Evolutionary conservation across 1,284 basidiomycete genomes (phyloP), one percentile per base, ranked within the genome.

Genomic region (Cystobasidiaceae sp.): DNA sequence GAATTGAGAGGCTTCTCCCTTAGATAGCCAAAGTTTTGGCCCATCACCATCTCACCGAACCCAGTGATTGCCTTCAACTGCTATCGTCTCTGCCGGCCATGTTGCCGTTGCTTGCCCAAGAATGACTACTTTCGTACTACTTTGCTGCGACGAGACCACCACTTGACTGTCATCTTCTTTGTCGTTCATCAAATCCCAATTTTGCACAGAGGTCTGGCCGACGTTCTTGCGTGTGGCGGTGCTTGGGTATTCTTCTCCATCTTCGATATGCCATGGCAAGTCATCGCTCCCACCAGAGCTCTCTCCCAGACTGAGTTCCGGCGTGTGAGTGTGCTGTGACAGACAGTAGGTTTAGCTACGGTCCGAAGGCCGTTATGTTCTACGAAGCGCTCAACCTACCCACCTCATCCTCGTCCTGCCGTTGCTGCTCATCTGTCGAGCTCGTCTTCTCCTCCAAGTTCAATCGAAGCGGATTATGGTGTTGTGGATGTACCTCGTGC

Each of bases 231-330:
- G 37, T 8, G 28, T 39, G 19, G 41, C 30, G 15, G 49, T 51
- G 1, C 5, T 51, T 15, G 48, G 28, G 34, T 9, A 9, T 19
- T 19, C 17, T 17, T 30, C 6, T 43, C 54, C 21, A 8, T 23
- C 54, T 56, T 23, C 3, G n/a, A 2, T 17, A 13, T 25, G n/a
- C 15, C 3, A 46, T 25, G 45, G 13, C 17, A 25, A 46, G 21
- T 56, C 54, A 56, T 43, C 41, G 54, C 54, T 56, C 39, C 54
- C 54, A 44, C 54, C 54, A 56, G 17, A 56, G 17, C 39, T 56
- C 54, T 28, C 60, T 33, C 54, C 60, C 60, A 62, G 25, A 39
- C 60, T 62, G 49, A 62, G 50, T 34, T 52, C 60, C 41, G 60
- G 60, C 41, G 50, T 62, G 23, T 17, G 60, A 32, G 49, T 54